Base-by-base conservation (phyloP, 1,284 basidiomycete species). In the Ustilago loliicola region DNA sequence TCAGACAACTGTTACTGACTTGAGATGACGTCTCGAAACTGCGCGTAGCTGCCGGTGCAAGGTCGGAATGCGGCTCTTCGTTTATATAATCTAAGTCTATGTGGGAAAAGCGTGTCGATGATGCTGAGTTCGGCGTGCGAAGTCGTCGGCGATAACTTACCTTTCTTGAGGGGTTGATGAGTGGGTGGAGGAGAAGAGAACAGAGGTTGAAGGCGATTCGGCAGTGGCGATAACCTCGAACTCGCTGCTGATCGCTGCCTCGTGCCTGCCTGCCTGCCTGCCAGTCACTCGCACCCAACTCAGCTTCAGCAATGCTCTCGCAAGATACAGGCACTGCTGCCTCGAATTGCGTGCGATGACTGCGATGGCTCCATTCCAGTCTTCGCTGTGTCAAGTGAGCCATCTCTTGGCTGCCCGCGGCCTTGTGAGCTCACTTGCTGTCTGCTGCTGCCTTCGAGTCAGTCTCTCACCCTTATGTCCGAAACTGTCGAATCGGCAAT, bases 141-240 rank as follows among this genome's bases (percentile, higher is more conserved):
- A 17, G 15, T 27, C 38, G 60, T 38, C 63, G 61, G 64, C 60
- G 60, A 71, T 66, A 72, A 77, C 74, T 77, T 77, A 77, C 74
- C 74, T 72, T 72, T 77, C 74, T 72, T 77, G 74, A 72, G 58
- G 74, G 73, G 73, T 53, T 68, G 74, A 72, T 77, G 68, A 71
- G 61, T 77, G 58, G 66, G 69, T 72, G 74, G 73, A 72, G 69
- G 74, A 65, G 52, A 53, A 60, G 73, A 69, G 50, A 34, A 23
- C 7, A 54, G 40, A 38, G 32, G 30, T 30, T 52, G 29, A 56
- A 27, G 53, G 64, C 64, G 61, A 56, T 60, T 53, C 73, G 51
- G 48, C 40, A 47, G 67, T 61, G 67, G 59, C 68, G 52, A 62
- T 68, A 36, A 59, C 56, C 40, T 51, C 63, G n/a, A 52, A 57